These are phyloP conservation scores for Orbilia quercus DNA, from an alignment of 2,329 filamentous ascomycete species.

Conservation along the genomic window DNA sequence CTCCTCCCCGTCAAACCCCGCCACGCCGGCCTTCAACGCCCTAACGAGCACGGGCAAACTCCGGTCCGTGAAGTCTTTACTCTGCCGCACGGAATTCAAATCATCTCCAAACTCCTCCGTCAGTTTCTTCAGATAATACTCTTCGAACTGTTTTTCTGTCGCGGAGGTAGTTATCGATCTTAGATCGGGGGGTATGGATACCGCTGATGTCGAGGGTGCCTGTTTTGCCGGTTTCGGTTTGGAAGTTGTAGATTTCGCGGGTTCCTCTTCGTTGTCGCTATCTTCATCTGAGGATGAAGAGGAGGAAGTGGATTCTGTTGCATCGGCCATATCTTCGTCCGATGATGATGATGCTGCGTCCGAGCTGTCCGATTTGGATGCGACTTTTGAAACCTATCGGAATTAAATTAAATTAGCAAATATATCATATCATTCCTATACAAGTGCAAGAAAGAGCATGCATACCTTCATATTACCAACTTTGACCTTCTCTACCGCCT, in stretches of 20 bases:
- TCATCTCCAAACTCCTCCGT: conserved; percentile 67
- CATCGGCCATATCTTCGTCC: conserved; percentile 34
- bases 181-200: conserved; percentile 35
- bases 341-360: too few species aligned
- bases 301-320: conserved; percentile 11
- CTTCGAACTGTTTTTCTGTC: conserved; percentile 50
- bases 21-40: conserved; percentile 67
- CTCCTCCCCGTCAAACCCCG: conserved; percentile 65
- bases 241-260: neutral
- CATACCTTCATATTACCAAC: conserved; percentile 32
- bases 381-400: conserved; percentile 5
- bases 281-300: conserved; percentile 11
- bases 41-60: conserved; percentile 66
- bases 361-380: conserved; percentile 21
- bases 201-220: conserved; percentile 12
- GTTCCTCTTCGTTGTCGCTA: conserved; percentile 27
- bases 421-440: conserved; percentile 9
- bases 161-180: conserved; percentile 18
- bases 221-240: conserved; percentile 20
- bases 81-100: conserved; percentile 67
- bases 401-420: conserved; percentile 26
- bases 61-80: conserved; percentile 67
- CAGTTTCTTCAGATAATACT: conserved; percentile 55
- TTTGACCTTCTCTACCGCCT: conserved; percentile 34
- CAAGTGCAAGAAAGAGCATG: too few species aligned